phyloP scores from a whole-genome alignment of 306 rosid genomes.

The Prosopis cineraria region DNA sequence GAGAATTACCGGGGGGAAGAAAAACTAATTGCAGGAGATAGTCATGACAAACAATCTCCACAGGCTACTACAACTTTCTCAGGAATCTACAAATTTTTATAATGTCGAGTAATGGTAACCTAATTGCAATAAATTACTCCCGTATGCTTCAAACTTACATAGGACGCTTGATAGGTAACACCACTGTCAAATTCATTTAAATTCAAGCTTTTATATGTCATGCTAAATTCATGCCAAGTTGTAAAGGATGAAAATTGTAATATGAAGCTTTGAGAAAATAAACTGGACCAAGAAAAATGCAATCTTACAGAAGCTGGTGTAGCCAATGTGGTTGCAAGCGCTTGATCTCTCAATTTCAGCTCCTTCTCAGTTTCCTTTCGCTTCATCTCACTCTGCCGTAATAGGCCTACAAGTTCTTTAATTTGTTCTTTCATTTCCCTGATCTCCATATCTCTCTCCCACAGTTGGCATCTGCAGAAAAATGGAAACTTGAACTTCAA shows the following conservation, averaged over 20 bases:
- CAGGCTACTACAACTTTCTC: not conserved
- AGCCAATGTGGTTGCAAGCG: slow-evolving; percentile 65
- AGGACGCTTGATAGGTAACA: slow-evolving; percentile 19
- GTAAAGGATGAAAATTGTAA: slow-evolving; percentile 7
- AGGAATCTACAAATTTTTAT: not conserved
- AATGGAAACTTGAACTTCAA: slow-evolving; percentile 36
- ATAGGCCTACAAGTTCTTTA: slow-evolving; percentile 87
- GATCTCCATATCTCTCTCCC: slow-evolving; percentile 93
- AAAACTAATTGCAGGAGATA: not conserved
- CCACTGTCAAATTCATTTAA: slow-evolving; percentile 13
- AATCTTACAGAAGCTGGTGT: slow-evolving; percentile 75
- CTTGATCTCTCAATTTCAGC: slow-evolving; percentile 89
- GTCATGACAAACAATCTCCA: slow-evolving; percentile 2
- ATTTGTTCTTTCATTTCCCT: slow-evolving; percentile 99
- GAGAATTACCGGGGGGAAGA: not conserved
- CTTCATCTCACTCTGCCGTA: slow-evolving; percentile 93
- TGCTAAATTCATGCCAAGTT: slow-evolving; percentile 3
- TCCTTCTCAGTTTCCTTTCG: slow-evolving; percentile 96
- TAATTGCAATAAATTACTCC: not conserved
- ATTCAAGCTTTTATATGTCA: not conserved
- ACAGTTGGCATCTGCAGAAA: slow-evolving; percentile 78
- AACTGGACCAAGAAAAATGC: slow-evolving; percentile 17
- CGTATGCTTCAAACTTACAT: not conserved
- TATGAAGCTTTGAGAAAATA: slow-evolving; percentile 4
- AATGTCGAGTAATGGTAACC: not conserved